Evolutionary conservation across 192 early-diverging fungal species (phyloP).

Genomic region (Pilobolus umbonatus): DNA sequence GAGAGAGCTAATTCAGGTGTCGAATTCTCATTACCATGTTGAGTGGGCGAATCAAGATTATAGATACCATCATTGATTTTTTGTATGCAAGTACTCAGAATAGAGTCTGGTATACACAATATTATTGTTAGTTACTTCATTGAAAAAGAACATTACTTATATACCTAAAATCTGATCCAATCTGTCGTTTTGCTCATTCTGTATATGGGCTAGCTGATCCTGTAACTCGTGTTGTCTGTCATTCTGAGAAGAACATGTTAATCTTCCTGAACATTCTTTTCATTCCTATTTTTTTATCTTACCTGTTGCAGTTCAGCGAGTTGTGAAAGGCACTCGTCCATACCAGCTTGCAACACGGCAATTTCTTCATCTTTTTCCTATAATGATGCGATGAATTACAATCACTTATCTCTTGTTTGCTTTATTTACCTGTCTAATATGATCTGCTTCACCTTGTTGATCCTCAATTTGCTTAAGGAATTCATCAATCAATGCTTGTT

Average conservation of each 20-base stretch:
- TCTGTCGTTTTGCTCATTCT: constrained; percentile 58
- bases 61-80: constrained; percentile 90
- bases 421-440: constrained; percentile 23
- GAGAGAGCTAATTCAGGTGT: constrained; percentile 90
- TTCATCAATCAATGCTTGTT: constrained; percentile 40
- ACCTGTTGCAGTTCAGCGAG: constrained; percentile 69
- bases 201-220: constrained; percentile 60
- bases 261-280: constrained; percentile 49
- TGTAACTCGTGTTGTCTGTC: constrained; percentile 50
- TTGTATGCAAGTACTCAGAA: constrained; percentile 80
- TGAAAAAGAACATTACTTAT: too few species aligned
- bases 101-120: constrained; percentile 56
- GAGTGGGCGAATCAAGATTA: constrained; percentile 74
- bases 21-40: constrained; percentile 80
- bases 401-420: neutral
- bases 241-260: constrained; percentile 16
- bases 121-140: constrained; percentile 6
- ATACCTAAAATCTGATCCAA: constrained; percentile 68
- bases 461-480: constrained; percentile 32
- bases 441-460: constrained; percentile 35
- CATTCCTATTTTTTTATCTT: constrained; percentile 24
- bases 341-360: constrained; percentile 68
- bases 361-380: constrained; percentile 76
- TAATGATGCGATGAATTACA: neutral
- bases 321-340: constrained; percentile 75